A percentile compares a stretch with the other conserved stretches of the same genome.
These are phyloP conservation scores for Phytophthora cryptogea DNA, from an alignment of 352 stramenopile genomes.

Conservation along the genomic window DNA sequence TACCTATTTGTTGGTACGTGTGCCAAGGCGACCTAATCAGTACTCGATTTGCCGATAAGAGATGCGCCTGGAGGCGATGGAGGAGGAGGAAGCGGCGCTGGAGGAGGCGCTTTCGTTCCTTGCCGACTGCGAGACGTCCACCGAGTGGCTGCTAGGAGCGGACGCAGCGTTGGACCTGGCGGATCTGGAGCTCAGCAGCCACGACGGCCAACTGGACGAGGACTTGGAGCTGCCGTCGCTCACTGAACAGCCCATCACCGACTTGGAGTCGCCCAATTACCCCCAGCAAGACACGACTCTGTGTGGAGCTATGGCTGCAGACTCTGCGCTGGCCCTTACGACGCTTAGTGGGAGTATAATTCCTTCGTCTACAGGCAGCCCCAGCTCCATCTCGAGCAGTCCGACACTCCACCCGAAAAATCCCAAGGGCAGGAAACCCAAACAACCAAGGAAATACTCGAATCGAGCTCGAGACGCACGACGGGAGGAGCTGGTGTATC, in stretches of 20 bases:
- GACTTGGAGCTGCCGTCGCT: constrained; percentile 31
- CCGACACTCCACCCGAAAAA: constrained; percentile 7
- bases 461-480: constrained; percentile 37
- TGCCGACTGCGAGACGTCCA: constrained; percentile 41
- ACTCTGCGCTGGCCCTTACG: neutral
- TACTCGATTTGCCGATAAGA: constrained; percentile 5
- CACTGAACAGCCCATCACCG: constrained; percentile 23
- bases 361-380: constrained; percentile 2
- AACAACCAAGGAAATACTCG: constrained; percentile 37
- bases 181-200: constrained; percentile 8
- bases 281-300: neutral
- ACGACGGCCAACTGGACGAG: constrained; percentile 7
- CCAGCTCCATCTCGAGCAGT: constrained; percentile 14
- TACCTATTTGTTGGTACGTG: neutral
- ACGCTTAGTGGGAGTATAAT: neutral
- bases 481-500: constrained; percentile 40
- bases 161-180: constrained; percentile 22
- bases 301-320: neutral
- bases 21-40: neutral
- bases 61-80: constrained; percentile 17
- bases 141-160: constrained; percentile 32
- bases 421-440: constrained; percentile 20
- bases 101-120: constrained; percentile 50
- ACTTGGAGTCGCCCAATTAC: neutral
- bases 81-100: constrained; percentile 30